Evolutionary conservation across 495 filamentous ascomycete species (phyloP).

Genomic region (Penicillium turbatum): DNA sequence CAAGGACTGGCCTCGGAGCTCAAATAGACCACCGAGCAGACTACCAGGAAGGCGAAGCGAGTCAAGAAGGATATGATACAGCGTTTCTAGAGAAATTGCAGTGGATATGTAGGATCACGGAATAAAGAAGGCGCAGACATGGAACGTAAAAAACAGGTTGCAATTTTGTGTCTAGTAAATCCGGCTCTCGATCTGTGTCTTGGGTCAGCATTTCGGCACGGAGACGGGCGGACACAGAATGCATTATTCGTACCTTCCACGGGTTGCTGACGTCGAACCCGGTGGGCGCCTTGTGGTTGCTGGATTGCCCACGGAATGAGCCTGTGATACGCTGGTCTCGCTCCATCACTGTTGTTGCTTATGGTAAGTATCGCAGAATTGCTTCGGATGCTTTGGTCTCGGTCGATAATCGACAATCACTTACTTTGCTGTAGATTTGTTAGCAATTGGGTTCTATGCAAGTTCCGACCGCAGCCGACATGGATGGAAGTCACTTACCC

Average conservation of each 20-base stretch:
- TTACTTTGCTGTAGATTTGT: slow-evolving; percentile 68
- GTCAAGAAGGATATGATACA: slow-evolving; percentile 25
- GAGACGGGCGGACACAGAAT: background rate
- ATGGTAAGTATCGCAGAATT: slow-evolving; percentile 13
- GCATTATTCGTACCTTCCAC: slow-evolving; percentile 67
- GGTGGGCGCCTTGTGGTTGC: slow-evolving; percentile 69
- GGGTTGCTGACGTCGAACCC: slow-evolving; percentile 95
- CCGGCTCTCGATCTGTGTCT: slow-evolving; percentile 37
- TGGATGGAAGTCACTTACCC: slow-evolving; percentile 52
- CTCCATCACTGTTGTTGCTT: slow-evolving; percentile 79
- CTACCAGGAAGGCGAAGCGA: slow-evolving; percentile 6
- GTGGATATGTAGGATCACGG: slow-evolving; percentile 27
- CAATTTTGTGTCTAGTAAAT: slow-evolving; percentile 34
- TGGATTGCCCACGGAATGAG: slow-evolving; percentile 75
- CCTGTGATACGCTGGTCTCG: slow-evolving; percentile 89
- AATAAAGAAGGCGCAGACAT: slow-evolving; percentile 23
- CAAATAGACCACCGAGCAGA: slow-evolving; percentile 19
- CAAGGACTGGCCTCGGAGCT: slow-evolving; percentile 47
- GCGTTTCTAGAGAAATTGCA: slow-evolving; percentile 23
- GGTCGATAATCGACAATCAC: slow-evolving; percentile 19
- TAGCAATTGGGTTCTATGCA: slow-evolving; percentile 30
- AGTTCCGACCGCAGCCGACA: slow-evolving; percentile 34
- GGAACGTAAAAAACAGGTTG: slow-evolving; percentile 21
- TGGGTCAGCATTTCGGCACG: slow-evolving; percentile 11
- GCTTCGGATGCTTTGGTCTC: background rate